Percentiles rank a stretch among this genome's conserved stretches.
Conservation (phyloP, 345 rosid species). For the Hibiscus trionum region DNA sequence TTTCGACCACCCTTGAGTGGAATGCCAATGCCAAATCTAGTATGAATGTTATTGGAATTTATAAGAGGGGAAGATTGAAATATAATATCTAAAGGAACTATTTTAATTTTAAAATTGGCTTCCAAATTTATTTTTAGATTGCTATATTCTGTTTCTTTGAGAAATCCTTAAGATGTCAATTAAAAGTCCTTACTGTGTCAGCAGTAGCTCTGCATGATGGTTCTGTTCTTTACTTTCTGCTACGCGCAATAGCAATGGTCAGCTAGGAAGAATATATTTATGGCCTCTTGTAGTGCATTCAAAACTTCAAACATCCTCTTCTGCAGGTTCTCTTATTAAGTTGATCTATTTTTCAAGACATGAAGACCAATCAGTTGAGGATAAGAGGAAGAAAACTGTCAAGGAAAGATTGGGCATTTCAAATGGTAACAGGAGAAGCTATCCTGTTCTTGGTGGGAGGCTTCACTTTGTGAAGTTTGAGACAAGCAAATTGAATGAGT, state of each 20-base stretch:
- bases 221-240: not conserved
- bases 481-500: conserved; percentile 80
- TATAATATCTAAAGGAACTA: conserved; percentile 7
- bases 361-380: conserved; percentile 54
- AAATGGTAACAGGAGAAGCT: conserved; percentile 79
- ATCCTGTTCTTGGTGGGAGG: conserved; percentile 96
- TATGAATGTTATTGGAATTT: not conserved
- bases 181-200: not conserved
- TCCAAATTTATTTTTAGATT: not conserved
- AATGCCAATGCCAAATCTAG: not conserved
- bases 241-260: not conserved
- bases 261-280: not conserved
- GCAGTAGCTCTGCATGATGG: not conserved
- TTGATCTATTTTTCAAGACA: conserved; percentile 94
- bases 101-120: conserved; percentile 10
- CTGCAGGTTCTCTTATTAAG: conserved; percentile 91
- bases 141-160: not conserved
- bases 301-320: conserved; percentile 6
- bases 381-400: conserved; percentile 60
- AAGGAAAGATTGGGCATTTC: conserved; percentile 72
- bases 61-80: not conserved
- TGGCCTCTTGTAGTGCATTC: not conserved
- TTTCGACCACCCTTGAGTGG: not conserved
- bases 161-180: too few relatives aligned
- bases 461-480: conserved; percentile 96